Percentiles rank a stretch among this genome's conserved stretches.
These are phyloP conservation scores for Ogataea glucozyma DNA, from an alignment of 805 yeast genomes.

Conservation along the genomic window DNA sequence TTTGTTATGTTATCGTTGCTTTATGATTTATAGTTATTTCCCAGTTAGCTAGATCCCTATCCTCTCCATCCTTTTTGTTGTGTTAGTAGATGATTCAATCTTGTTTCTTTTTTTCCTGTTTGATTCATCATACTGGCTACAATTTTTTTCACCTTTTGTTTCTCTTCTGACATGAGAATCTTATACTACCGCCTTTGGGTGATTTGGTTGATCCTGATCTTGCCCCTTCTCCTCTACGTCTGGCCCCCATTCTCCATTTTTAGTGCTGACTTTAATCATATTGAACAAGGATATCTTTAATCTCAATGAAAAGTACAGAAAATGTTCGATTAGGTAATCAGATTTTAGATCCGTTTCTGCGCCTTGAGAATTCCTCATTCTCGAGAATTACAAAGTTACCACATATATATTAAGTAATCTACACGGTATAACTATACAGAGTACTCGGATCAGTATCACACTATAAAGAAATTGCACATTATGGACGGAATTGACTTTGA, in stretches of 20 bases:
- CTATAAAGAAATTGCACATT: background rate
- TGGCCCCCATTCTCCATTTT: too few relatives aligned
- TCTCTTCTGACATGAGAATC: too few relatives aligned
- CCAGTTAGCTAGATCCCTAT: conserved; percentile 22
- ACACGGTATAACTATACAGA: too few relatives aligned
- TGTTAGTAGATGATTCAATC: conserved; percentile 9
- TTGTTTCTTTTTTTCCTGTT: background rate
- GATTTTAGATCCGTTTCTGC: background rate
- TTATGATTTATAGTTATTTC: conserved; percentile 25
- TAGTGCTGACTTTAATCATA: conserved; percentile 7
- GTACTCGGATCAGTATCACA: background rate
- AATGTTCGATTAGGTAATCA: background rate
- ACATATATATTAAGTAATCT: too few relatives aligned
- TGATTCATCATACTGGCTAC: background rate
- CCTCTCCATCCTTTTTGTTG: conserved; percentile 14
- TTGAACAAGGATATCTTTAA: background rate
- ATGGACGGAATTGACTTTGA: conserved; percentile 47
- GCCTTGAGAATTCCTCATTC: background rate
- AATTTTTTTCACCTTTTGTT: background rate
- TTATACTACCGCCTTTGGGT: conserved; percentile 1
- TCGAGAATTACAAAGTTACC: too few relatives aligned
- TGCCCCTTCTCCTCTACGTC: background rate
- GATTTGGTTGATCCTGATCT: background rate
- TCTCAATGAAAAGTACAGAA: background rate
- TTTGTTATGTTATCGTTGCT: conserved; percentile 25